Evolutionary conservation across 345 rosid species (phyloP), one percentile per base, ranked within the genome.

Genomic region (Camelina sativa): DNA sequence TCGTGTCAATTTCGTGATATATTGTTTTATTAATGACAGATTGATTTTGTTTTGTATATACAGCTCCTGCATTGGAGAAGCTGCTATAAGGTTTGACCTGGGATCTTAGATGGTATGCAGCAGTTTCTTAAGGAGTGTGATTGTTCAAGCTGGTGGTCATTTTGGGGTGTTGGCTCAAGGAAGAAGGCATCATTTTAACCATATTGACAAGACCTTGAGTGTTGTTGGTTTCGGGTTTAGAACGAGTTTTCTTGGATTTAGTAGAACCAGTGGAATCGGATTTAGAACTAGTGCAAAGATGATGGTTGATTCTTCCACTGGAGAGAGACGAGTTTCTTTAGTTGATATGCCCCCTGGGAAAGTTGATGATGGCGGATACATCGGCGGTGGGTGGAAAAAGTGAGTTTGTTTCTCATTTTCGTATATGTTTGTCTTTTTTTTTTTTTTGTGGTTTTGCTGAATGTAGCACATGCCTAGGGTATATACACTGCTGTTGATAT

Each of bases 361-460:
- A 82, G 91, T 88, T 41, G 97, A 90, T 3, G 91, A 80, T 23
- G 85, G 82, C 16, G 92, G 93, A 66, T 88, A 80, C 81, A 84
- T 87, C 8, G 84, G 95, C 56, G 97, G 97, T 80, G 93, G 91
- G 23, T 89, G 95, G 94, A 89, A 88, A 86, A 89, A 96, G 99
- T 95, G 68, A 79, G 75, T 74, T 28, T 62, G 6, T 25, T 16
- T 67, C 58, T 65, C 50, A n/a, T 28, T 28, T 30, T 30, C 13
- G 38, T 67, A 25, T 17, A 37, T 50, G 1, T 28, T 37, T 37
- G 11, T 15, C 34, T 50, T 11, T 51, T 7, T n/a, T 25, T 25
- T 25, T 25, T 25, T 25, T 25, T 25, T 3, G 10, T 43, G 22
- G 20, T 41, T 68, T 2, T 19, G 8, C 2, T 44, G 34, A 62